Evolutionary conservation across 2,329 filamentous ascomycete genomes (phyloP).

Genomic region (Nemania abortiva): DNA sequence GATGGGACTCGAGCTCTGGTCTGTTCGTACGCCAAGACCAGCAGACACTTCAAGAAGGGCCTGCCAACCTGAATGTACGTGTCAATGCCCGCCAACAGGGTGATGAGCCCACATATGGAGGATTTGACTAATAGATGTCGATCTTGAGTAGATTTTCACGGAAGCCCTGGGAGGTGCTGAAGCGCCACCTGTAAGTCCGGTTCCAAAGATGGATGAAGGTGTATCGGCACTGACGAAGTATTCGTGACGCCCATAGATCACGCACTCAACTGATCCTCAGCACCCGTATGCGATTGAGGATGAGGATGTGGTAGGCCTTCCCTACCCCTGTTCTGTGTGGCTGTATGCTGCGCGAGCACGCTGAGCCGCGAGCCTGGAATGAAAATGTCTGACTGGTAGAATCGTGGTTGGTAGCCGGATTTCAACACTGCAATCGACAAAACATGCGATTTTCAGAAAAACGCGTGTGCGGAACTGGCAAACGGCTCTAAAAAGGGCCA

Average conservation of each 20-base stretch:
- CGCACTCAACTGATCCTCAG: conserved; percentile 18
- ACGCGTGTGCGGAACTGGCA: conserved; percentile 58
- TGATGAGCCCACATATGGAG: neutral
- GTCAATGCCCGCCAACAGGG: neutral
- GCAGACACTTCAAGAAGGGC: conserved; percentile 22
- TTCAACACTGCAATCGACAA: conserved; percentile 58
- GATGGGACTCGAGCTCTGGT: conserved; percentile 54
- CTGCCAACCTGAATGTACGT: conserved; percentile 54
- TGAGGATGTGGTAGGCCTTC: conserved; percentile 22
- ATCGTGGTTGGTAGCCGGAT: conserved; percentile 51
- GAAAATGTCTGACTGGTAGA: conserved; percentile 9
- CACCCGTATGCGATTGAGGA: conserved; percentile 23
- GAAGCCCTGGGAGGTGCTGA: conserved; percentile 15
- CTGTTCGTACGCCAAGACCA: conserved; percentile 53
- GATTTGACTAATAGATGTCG: neutral
- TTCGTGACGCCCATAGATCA: conserved; percentile 23
- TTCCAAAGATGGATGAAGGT: neutral
- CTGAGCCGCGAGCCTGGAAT: neutral
- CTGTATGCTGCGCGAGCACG: neutral
- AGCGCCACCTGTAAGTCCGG: conserved; percentile 24
- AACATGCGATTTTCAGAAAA: conserved; percentile 64
- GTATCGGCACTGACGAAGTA: conserved; percentile 5
- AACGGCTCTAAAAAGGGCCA: conserved; percentile 48
- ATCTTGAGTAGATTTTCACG: conserved; percentile 18
- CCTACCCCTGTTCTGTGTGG: neutral